A percentile compares a stretch with the other conserved stretches of the same genome.
These are phyloP conservation scores for Starmera amethionina DNA, from an alignment of 805 yeast species.

Conservation along the genomic window DNA sequence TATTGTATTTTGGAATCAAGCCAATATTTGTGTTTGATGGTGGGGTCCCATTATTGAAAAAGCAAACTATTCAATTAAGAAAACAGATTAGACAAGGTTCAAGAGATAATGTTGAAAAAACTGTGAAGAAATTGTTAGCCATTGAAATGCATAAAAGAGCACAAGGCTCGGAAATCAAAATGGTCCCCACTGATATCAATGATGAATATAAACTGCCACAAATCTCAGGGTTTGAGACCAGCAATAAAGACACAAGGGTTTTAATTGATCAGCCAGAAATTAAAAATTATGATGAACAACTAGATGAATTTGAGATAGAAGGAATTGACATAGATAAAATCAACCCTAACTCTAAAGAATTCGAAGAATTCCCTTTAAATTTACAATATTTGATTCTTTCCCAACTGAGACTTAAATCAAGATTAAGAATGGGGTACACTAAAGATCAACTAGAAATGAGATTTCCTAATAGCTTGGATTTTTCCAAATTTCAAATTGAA, in stretches of 20 bases:
- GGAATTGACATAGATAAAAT: conserved; percentile 62
- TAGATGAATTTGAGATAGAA: conserved; percentile 43
- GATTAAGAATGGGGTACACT: conserved; percentile 91
- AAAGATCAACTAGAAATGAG: conserved; percentile 77
- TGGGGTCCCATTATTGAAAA: conserved; percentile 79
- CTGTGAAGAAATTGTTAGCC: conserved; percentile 77
- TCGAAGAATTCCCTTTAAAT: conserved; percentile 64
- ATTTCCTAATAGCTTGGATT: conserved; percentile 82
- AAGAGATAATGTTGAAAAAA: conserved; percentile 53
- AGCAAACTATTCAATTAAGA: conserved; percentile 66
- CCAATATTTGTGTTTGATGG: conserved; percentile 96
- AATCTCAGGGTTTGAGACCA: conserved; percentile 43
- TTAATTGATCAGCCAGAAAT: conserved; percentile 52
- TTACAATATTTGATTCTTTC: conserved; percentile 85
- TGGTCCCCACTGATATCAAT: conserved; percentile 4
- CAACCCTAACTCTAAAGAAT: conserved; percentile 78
- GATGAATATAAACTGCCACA: conserved; percentile 88
- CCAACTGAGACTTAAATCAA: conserved; percentile 69
- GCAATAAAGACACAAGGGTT: conserved; percentile 58
- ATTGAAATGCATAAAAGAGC: conserved; percentile 53
- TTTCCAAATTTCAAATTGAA: conserved; percentile 85
- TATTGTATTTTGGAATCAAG: conserved; percentile 73
- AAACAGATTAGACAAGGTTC: conserved; percentile 67
- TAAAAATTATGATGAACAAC: conserved; percentile 44
- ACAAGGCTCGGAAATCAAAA: conserved; percentile 3